Evolutionary conservation across 768 basidiomycete genomes (phyloP), one percentile per base, ranked within the genome.

Genomic region (Tricholoma matsutake): DNA sequence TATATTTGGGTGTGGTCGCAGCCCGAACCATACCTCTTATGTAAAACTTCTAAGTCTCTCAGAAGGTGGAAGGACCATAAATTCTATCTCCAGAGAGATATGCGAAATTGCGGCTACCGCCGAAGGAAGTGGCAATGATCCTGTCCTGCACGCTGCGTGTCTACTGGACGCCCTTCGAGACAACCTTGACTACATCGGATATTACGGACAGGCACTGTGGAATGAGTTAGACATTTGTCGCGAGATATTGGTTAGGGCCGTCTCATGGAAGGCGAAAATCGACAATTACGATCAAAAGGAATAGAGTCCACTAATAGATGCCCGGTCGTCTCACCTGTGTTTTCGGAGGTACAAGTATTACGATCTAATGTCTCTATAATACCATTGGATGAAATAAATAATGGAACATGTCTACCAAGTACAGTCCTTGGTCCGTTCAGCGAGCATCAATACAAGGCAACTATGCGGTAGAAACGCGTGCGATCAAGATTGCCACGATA

Each of bases 101-200:
- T 71, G 71, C 7, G 67, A 66, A 28, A 64, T 61, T 9, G 63
- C 68, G 3, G 20, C 61, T 47, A 56, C 60, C 35, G 39, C 53
- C 29, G 28, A 53, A 32, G 63, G 56, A 41, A 56, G 57, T 20
- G 58, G 64, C 22, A 31, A 57, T 18, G 66, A 74, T 29, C 61
- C 66, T 11, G 61, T 78, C 9, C 57, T 74, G n/a, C 52, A 59
- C 11, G 66, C 69, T 0, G 61, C 63, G 8, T 61, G 65, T 53
- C 52, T 55, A 25, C 66, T 78, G 6, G 66, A 76, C 29, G 72
- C 70, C 35, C 65, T 79, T 16, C 65, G 68, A 20, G 73, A 75
- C 47, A 78, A 79, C 54, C 63, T 78, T 14, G 62, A 67, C 10
- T 68, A 72, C 51, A 59, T 79, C 35, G 77, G 78, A 4, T 74